These are phyloP conservation scores for Cystobasidiaceae sp. DNA, from an alignment of 1,284 basidiomycete species.

Conservation along the genomic window DNA sequence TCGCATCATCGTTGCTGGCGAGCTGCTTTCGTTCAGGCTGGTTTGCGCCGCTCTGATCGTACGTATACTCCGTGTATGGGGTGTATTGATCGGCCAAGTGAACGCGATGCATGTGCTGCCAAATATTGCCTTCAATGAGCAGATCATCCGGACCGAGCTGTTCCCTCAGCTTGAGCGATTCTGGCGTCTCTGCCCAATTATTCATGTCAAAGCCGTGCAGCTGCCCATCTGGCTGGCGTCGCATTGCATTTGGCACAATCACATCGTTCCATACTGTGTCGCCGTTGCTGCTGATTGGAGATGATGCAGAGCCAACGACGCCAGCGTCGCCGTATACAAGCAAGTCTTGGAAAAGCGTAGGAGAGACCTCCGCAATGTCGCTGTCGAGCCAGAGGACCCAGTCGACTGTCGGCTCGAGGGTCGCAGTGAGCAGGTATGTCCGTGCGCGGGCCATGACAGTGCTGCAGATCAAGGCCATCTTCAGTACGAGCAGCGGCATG, in stretches of 20 bases:
- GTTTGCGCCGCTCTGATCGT: not conserved
- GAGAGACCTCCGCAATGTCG: slow-evolving; percentile 33
- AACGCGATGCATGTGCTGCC: slow-evolving; percentile 25
- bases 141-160: slow-evolving; percentile 10
- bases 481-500: not conserved
- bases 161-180: slow-evolving; percentile 13
- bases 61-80: not conserved
- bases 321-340: slow-evolving; percentile 33
- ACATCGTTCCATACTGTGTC: slow-evolving; percentile 27
- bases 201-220: slow-evolving; percentile 31
- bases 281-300: not conserved
- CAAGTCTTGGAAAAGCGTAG: slow-evolving; percentile 34
- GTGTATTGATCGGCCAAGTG: slow-evolving; percentile 31
- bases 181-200: slow-evolving; percentile 35
- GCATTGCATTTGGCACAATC: slow-evolving; percentile 33
- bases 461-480: not conserved
- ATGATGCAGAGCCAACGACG: not conserved
- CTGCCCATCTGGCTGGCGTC: slow-evolving; percentile 3
- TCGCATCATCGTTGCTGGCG: too few relatives aligned
- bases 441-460: slow-evolving; percentile 35
- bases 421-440: slow-evolving; percentile 34
- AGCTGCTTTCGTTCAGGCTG: too few relatives aligned
- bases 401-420: slow-evolving; percentile 32
- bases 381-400: slow-evolving; percentile 38
- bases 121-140: slow-evolving; percentile 35